Evolutionary conservation across 768 basidiomycete species (phyloP), one percentile per base, ranked within the genome.

Genomic region (Macrocybe gigantea): DNA sequence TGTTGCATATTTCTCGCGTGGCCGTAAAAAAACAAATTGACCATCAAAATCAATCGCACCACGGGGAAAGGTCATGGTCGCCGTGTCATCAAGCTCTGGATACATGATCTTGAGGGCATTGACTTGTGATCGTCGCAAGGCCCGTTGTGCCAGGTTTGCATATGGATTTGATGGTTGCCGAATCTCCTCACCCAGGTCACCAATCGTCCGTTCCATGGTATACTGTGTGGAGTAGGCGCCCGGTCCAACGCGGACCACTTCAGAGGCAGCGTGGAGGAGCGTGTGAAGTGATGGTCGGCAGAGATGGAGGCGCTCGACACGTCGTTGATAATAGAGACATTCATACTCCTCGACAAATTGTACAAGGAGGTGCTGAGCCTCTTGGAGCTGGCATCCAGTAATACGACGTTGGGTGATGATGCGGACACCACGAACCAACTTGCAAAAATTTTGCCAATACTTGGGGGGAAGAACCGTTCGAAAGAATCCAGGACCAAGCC

Each of bases 301-400:
- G 47, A 72, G 68, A 48, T 72, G 72, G 13, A 74, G 40, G 2
- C 54, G 52, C 33, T 61, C 56, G 40, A 50, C 2, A 45, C 56
- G 13, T 41, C 57, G 29, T 33, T 65, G 61, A 45, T 61, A 65
- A 53, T 73, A 72, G 0, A 71, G 40, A 1, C 31, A 33, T 47
- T 72, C 69, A 50, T 60, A 72, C 14, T 67, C 66, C 15, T 47
- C 31, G 9, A 36, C 45, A 15, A 47, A 47, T 14, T 33, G 15
- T 15, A 22, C 13, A 13, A 47, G 35, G 8, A 35, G 45, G 12
- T 47, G 22, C 10, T n/a, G 35, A 15, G 45, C 45, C 45, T 7
- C 39, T 7, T 13, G 8, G 13, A 41, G 39, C 8, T 41, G 13
- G 29, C 8, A 7, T 6, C 7, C 29, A 9, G n/a, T 11, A 13